Conservation (phyloP, 768 basidiomycete genomes). For the Tylopilus intermedius region DNA sequence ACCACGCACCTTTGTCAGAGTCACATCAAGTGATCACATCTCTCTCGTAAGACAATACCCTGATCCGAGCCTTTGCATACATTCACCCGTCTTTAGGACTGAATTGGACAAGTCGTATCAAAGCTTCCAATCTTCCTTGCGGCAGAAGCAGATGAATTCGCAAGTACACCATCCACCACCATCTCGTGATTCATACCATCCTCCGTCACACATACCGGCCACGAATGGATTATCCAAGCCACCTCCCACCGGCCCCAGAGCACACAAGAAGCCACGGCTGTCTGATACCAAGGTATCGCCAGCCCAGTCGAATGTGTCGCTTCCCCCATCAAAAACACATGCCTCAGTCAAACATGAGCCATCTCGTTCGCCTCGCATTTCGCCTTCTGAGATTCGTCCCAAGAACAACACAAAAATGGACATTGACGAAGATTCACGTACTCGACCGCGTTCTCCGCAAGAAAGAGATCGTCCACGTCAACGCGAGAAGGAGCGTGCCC, state of each 20-base stretch:
- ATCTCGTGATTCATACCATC: constrained; percentile 44
- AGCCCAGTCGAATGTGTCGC: constrained; percentile 28
- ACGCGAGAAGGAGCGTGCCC: constrained; percentile 34
- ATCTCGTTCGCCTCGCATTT: constrained; percentile 29
- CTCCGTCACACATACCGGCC: constrained; percentile 26
- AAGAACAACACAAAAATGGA: constrained; percentile 45
- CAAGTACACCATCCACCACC: constrained; percentile 33
- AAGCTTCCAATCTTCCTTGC: constrained; percentile 44
- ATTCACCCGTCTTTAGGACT: constrained; percentile 38
- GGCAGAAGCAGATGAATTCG: constrained; percentile 34
- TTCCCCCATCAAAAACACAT: constrained; percentile 25
- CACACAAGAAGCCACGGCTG: constrained; percentile 73
- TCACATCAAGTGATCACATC: constrained; percentile 68
- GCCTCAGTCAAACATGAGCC: constrained; percentile 20
- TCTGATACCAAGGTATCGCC: constrained; percentile 46
- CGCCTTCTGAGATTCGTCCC: constrained; percentile 25
- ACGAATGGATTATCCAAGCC: constrained; percentile 41
- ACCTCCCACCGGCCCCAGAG: constrained; percentile 75
- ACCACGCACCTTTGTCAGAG: constrained; percentile 40
- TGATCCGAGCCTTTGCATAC: constrained; percentile 5
- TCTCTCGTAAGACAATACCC: constrained; percentile 56
- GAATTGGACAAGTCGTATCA: constrained; percentile 78
- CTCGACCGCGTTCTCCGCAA: constrained; percentile 40
- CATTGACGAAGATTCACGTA: constrained; percentile 48
- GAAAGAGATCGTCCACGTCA: constrained; percentile 37